Percentiles rank a stretch among this genome's conserved stretches.
These are phyloP conservation scores for Lepiota venenata DNA, from an alignment of 768 basidiomycete species.

Conservation along the genomic window DNA sequence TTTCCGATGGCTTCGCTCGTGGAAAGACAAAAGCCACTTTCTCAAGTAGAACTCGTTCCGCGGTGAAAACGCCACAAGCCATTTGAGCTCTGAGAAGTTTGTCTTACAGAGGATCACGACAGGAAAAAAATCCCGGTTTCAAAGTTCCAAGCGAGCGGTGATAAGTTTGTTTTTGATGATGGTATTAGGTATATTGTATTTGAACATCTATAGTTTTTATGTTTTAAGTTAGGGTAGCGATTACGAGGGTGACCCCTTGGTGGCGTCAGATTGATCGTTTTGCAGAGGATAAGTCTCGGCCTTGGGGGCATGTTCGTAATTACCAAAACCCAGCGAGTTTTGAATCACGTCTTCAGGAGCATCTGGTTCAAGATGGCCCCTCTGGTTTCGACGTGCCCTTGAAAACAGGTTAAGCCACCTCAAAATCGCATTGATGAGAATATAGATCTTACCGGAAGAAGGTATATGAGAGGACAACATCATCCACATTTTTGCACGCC, in stretches of 20 bases:
- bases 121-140: no score
- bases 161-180: no score
- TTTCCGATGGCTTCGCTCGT: no score
- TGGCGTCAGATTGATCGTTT: background rate
- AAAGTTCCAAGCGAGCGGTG: no score
- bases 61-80: no score
- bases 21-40: no score
- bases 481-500: slow-evolving; percentile 78
- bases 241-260: slow-evolving; percentile 3
- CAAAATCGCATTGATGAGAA: background rate
- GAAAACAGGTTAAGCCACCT: background rate
- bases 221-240: background rate
- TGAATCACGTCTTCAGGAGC: slow-evolving; percentile 78
- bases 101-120: no score
- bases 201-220: background rate
- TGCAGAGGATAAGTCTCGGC: slow-evolving; percentile 18
- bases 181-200: no score
- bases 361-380: slow-evolving; percentile 89
- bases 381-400: slow-evolving; percentile 83
- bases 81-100: no score
- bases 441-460: slow-evolving; percentile 79
- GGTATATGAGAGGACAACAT: slow-evolving; percentile 93
- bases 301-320: slow-evolving; percentile 54
- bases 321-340: slow-evolving; percentile 72
- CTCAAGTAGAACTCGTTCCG: no score